Conservation (phyloP, 371 early-diverging fungal species). For the Apophysomyces variabilis region DNA sequence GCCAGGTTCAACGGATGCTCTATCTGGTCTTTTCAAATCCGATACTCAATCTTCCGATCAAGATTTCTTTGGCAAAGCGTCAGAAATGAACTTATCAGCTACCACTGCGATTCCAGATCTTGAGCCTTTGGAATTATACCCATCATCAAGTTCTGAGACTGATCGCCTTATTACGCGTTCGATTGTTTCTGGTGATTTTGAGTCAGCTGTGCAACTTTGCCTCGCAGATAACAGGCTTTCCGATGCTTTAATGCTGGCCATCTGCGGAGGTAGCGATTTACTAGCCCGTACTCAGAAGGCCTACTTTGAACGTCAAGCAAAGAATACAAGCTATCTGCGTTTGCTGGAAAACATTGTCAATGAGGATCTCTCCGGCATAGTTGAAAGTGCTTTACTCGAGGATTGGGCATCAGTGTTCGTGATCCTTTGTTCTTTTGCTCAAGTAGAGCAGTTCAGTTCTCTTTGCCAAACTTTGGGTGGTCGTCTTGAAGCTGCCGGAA, state of each 20-base stretch:
- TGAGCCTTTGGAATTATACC: constrained; percentile 65
- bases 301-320: constrained; percentile 77
- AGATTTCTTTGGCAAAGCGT: constrained; percentile 32
- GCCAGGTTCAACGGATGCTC: constrained; percentile 11
- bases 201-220: constrained; percentile 87
- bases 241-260: constrained; percentile 92
- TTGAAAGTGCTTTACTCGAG: constrained; percentile 73
- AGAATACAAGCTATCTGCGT: constrained; percentile 74
- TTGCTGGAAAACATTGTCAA: constrained; percentile 80
- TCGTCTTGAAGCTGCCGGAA: constrained; percentile 58
- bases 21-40: constrained; percentile 41
- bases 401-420: constrained; percentile 94
- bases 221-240: constrained; percentile 80
- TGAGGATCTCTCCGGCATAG: constrained; percentile 84
- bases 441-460: constrained; percentile 72
- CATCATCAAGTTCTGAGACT: constrained; percentile 62
- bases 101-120: constrained; percentile 24
- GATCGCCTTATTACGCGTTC: constrained; percentile 85
- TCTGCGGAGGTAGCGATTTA: constrained; percentile 87
- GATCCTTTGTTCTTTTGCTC: constrained; percentile 90
- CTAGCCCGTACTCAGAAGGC: constrained; percentile 78
- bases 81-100: constrained; percentile 16
- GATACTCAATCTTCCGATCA: constrained; percentile 23
- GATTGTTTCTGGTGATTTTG: constrained; percentile 89
- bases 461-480: constrained; percentile 75